Conservation (phyloP, 2,329 filamentous ascomycete genomes). For the Fusarium guadeloupense region DNA sequence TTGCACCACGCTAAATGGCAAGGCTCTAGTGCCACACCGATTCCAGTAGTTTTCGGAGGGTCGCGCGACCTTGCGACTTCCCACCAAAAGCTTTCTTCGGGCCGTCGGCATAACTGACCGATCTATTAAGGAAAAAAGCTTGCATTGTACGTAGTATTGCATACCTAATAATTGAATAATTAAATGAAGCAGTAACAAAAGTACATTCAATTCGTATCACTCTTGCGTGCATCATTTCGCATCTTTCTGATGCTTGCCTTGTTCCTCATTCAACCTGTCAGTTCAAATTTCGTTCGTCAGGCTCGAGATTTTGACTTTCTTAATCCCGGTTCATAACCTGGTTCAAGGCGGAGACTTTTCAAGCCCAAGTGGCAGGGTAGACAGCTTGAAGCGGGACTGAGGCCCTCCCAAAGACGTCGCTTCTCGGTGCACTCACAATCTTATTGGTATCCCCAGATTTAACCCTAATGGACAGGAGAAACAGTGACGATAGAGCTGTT, state of each 20-base stretch:
- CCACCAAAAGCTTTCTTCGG: constrained; percentile 29
- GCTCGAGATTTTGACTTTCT: constrained; percentile 21
- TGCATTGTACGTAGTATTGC: too few species aligned
- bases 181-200: too few species aligned
- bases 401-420: constrained; percentile 29
- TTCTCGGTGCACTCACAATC: constrained; percentile 38
- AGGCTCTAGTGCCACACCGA: too few species aligned
- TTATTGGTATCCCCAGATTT: constrained; percentile 44
- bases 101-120: constrained; percentile 36
- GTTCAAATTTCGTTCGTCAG: neutral
- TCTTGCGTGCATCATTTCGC: too few species aligned
- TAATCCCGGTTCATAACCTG: constrained; percentile 25
- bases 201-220: too few species aligned
- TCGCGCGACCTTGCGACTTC: constrained; percentile 29
- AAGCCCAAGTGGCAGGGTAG: constrained; percentile 27
- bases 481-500: constrained; percentile 12
- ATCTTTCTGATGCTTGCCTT: neutral
- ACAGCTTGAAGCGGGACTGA: constrained; percentile 30
- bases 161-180: too few species aligned
- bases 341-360: constrained; percentile 21
- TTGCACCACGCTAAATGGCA: neutral
- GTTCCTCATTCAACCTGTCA: neutral
- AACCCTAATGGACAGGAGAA: constrained; percentile 6
- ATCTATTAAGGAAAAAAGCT: neutral
- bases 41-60: constrained; percentile 33